Evolutionary conservation across 768 basidiomycete genomes (phyloP), one percentile per base, ranked within the genome.

Genomic region (Harrya chromipes): DNA sequence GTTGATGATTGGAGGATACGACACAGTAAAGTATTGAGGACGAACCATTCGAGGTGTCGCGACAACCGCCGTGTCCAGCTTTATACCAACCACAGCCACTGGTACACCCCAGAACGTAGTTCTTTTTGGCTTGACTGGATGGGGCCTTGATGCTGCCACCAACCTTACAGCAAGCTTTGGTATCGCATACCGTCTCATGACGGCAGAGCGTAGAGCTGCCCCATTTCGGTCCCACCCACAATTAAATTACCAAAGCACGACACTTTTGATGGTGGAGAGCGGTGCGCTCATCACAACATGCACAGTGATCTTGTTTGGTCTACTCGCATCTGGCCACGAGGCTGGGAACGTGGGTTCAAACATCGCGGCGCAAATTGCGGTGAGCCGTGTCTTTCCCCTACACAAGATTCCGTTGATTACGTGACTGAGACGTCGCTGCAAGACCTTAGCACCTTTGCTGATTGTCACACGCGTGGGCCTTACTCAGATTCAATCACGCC

Each of bases 131-230:
- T 42, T 61, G 16, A n/a, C 52, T n/a, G 60, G 45, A 16, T 61
- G 59, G 59, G 56, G 56, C 21, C 35, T 61, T 14, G 59, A 61
- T 26, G 49, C 49, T 10, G 42, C 40, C 13, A 51, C 57, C 10
- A 61, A 61, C 16, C 26, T 61, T 3, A 41, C 50, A 14, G 44
- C 56, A 35, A 58, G 54, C 24, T 50, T 52, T 40, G 48, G 57
- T 11, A 61, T 61, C 16, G 56, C 59, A n/a, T 58, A 58, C 35
- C 52, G 55, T 40, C 41, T 60, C 35, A 53, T 50, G 56, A 47
- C 37, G 16, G 52, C 49, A 1, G 53, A 45, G 3, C 47, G 46
- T 14, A 35, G 12, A 20, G 41, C 44, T 17, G 40, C 51, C 6
- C 1, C 36, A 19, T 31, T 62, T 14, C 49, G 47, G 6, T 11